A percentile compares a stretch with the other conserved stretches of the same genome.
These are phyloP conservation scores for Microbotryum intermedium DNA, from an alignment of 1,284 basidiomycete genomes.

Conservation along the genomic window DNA sequence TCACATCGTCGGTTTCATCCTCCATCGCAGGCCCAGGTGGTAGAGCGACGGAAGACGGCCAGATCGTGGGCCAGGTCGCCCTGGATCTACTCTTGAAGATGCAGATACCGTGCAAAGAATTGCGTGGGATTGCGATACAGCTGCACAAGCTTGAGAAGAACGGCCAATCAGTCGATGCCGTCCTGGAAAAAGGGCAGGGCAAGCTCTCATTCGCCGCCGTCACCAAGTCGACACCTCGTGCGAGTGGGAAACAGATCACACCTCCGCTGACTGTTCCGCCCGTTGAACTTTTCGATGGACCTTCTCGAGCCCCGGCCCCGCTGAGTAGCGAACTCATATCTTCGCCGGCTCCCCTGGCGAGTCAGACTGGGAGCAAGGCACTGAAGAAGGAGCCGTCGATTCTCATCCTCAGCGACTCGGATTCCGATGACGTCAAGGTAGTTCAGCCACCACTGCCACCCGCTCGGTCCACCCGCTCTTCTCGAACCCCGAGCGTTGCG, in stretches of 20 bases:
- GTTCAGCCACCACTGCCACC: background rate
- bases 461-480: background rate
- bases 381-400: constrained; percentile 1
- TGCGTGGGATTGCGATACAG: constrained; percentile 88
- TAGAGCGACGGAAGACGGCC: constrained; percentile 61
- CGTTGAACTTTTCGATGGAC: no score
- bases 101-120: constrained; percentile 64
- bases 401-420: constrained; percentile 13
- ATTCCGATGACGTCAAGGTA: background rate
- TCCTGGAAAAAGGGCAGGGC: constrained; percentile 13
- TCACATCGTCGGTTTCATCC: constrained; percentile 51
- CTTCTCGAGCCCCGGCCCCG: no score
- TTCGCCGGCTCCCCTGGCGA: no score
- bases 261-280: no score
- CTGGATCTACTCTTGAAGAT: constrained; percentile 55
- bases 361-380: background rate
- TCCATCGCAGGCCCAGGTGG: constrained; percentile 51
- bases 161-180: constrained; percentile 6
- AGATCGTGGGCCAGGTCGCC: constrained; percentile 64
- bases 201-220: constrained; percentile 14
- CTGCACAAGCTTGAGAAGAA: constrained; percentile 72
- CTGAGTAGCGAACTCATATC: no score
- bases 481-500: background rate
- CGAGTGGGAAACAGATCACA: no score
- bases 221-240: no score